phyloP scores from a whole-genome alignment of 2,329 filamentous ascomycete genomes.

The Falciphora oryzae region DNA sequence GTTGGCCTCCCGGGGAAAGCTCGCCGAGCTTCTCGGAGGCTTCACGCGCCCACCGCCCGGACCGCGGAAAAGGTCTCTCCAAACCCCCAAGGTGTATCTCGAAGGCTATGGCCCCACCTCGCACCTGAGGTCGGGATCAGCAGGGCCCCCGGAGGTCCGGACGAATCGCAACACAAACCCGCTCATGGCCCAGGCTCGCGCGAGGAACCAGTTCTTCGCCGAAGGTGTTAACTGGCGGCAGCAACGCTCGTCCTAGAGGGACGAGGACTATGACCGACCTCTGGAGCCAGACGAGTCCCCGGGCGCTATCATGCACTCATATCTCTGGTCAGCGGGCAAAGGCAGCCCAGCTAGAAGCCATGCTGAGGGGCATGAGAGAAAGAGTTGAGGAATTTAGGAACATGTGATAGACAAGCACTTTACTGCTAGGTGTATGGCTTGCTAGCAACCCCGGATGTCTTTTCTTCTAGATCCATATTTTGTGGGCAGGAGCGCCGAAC shows the following conservation, averaged over 20 bases:
- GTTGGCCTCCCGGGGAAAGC: conserved; percentile 21
- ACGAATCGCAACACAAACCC: not conserved
- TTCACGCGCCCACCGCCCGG: not conserved
- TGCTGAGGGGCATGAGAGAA: not conserved
- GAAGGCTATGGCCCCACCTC: not conserved
- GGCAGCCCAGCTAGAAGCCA: not conserved
- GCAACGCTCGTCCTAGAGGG: not conserved
- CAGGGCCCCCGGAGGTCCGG: not conserved
- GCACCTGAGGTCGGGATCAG: not conserved
- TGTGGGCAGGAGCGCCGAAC: not conserved
- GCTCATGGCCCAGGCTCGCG: not conserved
- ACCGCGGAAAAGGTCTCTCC: not conserved
- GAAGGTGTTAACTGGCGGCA: not conserved
- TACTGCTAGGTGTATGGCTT: not conserved
- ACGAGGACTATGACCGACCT: not conserved
- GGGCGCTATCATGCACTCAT: not conserved
- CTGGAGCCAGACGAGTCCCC: not conserved
- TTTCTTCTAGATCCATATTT: not conserved
- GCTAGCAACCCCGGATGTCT: not conserved
- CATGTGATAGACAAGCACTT: not conserved
- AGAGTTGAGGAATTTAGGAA: not conserved
- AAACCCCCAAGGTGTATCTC: not conserved
- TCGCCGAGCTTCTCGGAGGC: not conserved
- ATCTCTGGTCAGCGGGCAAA: not conserved
- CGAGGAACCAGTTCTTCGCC: not conserved